Evolutionary conservation across 345 rosid genomes (phyloP).

Genomic region (Diplotaxis tenuifolia): DNA sequence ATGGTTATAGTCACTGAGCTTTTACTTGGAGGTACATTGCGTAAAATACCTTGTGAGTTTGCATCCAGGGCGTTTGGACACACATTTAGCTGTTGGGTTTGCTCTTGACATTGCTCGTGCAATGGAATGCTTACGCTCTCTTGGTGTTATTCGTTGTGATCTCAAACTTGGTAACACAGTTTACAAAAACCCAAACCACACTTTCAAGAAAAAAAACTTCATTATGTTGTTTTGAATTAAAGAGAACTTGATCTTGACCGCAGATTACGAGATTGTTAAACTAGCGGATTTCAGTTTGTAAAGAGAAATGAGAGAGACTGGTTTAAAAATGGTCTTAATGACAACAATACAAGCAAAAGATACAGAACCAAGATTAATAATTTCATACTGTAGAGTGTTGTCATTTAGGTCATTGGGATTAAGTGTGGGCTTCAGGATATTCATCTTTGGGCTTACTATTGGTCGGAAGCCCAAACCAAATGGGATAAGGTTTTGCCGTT

Average conservation of each 20-base stretch:
- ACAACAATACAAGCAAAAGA: no score
- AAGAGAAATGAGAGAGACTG: no score
- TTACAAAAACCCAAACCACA: background rate
- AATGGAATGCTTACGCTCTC: slow-evolving; percentile 91
- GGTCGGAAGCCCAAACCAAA: no score
- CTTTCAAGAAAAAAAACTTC: background rate
- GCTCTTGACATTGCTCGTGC: slow-evolving; percentile 98
- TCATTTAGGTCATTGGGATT: no score
- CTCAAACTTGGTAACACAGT: slow-evolving; percentile 75
- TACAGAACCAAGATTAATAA: no score
- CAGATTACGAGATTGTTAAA: slow-evolving; percentile 75
- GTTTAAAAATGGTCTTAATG: no score
- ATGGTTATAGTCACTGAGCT: slow-evolving; percentile 96
- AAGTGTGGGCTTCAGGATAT: no score
- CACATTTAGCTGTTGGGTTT: slow-evolving; percentile 60
- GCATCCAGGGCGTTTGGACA: slow-evolving; percentile 72
- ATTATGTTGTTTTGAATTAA: background rate
- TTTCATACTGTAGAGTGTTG: no score
- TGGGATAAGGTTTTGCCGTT: no score
- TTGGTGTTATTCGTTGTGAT: slow-evolving; percentile 93
- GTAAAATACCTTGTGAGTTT: slow-evolving; percentile 65
- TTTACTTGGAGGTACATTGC: slow-evolving; percentile 74
- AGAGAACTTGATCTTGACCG: slow-evolving; percentile 89
- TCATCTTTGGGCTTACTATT: no score
- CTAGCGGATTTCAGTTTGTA: slow-evolving; percentile 94